Conservation (phyloP, 257 asterid species). For the Solanum sparsipilum region DNA sequence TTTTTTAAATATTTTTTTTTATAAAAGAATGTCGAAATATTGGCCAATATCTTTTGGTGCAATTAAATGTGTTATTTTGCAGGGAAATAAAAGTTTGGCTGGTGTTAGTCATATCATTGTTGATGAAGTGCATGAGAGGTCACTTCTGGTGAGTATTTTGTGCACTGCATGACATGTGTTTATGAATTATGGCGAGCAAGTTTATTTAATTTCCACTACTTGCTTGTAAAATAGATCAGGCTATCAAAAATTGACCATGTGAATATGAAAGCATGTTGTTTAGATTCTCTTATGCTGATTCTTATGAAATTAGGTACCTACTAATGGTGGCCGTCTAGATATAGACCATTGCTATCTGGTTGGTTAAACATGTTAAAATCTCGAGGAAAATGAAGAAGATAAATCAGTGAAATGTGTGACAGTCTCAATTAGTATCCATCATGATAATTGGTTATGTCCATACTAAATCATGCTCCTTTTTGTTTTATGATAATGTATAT, state of each 20-base stretch:
- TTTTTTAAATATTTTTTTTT: background rate
- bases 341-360: background rate
- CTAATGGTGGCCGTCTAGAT: background rate
- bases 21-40: background rate
- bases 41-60: slow-evolving; percentile 1
- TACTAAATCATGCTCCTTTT: background rate
- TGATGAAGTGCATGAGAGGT: slow-evolving; percentile 98
- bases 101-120: slow-evolving; percentile 88
- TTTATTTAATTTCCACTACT: background rate
- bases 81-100: slow-evolving; percentile 77
- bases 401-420: background rate
- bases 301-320: background rate
- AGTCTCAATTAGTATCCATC: background rate
- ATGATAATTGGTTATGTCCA: background rate
- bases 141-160: slow-evolving; percentile 77
- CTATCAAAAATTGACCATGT: background rate
- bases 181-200: background rate
- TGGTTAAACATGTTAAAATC: background rate
- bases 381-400: background rate
- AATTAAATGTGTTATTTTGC: slow-evolving; percentile 21
- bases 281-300: background rate
- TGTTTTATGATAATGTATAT: background rate
- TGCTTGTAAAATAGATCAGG: background rate
- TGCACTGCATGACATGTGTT: background rate
- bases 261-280: background rate